phyloP scores from a whole-genome alignment of 2,329 filamentous ascomycete species.

The Pseudocercospora pini-densiflorae region DNA sequence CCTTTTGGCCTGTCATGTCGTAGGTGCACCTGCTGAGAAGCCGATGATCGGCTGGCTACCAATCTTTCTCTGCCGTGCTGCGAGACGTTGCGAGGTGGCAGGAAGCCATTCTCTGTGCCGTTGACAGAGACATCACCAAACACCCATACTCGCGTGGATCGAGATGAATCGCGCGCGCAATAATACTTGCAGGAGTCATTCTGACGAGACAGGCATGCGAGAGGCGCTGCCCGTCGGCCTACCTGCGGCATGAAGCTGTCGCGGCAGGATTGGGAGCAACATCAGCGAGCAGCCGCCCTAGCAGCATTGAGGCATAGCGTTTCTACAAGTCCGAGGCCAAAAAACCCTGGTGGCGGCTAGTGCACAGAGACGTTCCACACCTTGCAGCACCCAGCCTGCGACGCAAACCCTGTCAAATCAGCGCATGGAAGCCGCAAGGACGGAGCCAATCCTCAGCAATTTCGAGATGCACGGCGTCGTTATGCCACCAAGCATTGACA shows the following conservation, averaged over 20 bases:
- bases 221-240: conserved; percentile 17
- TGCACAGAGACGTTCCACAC: conserved; percentile 20
- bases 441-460: conserved; percentile 22
- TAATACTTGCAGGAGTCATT: background rate
- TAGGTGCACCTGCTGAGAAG: background rate
- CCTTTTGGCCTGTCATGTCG: conserved; percentile 17
- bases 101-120: background rate
- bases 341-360: conserved; percentile 17
- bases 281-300: conserved; percentile 5
- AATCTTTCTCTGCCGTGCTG: background rate
- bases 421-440: conserved; percentile 23
- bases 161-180: background rate
- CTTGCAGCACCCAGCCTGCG: conserved; percentile 17
- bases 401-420: conserved; percentile 21
- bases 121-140: no score
- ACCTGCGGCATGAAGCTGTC: conserved; percentile 18
- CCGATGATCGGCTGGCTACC: background rate
- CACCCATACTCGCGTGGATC: background rate
- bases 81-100: background rate
- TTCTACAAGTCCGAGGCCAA: conserved; percentile 12
- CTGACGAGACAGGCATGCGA: background rate
- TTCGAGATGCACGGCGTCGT: conserved; percentile 23
- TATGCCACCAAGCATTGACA: conserved; percentile 22
- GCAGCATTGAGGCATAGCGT: conserved; percentile 7
- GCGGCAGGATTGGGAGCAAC: conserved; percentile 14